Percentiles rank a stretch among this genome's conserved stretches.
These are phyloP conservation scores for Eucalyptus lansdowneana DNA, from an alignment of 345 rosid species.

Conservation along the genomic window DNA sequence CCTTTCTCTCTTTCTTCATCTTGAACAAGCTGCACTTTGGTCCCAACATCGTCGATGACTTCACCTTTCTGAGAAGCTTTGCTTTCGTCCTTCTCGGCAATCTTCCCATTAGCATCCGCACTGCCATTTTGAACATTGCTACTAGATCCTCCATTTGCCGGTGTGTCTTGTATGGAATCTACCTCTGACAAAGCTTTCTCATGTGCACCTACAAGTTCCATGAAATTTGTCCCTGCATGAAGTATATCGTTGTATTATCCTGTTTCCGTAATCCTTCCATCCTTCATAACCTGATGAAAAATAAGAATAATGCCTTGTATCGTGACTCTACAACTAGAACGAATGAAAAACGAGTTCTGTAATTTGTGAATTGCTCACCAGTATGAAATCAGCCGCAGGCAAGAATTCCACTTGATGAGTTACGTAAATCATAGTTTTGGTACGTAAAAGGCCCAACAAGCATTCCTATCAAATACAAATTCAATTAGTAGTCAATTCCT, in stretches of 20 bases:
- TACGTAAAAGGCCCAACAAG: constrained; percentile 27
- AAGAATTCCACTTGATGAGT: constrained; percentile 85
- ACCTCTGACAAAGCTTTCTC: constrained; percentile 43
- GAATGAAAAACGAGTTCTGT: neutral
- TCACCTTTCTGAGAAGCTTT: neutral
- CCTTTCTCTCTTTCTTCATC: constrained; percentile 92
- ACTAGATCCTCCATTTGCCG: neutral
- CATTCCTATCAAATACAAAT: constrained; percentile 19
- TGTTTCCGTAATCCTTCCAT: constrained; percentile 54
- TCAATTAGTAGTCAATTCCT: neutral
- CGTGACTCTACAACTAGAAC: neutral
- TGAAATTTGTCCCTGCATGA: constrained; percentile 43
- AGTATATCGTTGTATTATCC: constrained; percentile 62
- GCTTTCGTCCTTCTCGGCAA: neutral
- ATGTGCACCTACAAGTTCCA: constrained; percentile 78
- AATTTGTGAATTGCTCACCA: constrained; percentile 18
- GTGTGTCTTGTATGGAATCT: constrained; percentile 13
- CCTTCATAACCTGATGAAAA: constrained; percentile 63
- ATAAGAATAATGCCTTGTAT: neutral
- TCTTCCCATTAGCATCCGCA: neutral
- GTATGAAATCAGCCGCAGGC: constrained; percentile 50
- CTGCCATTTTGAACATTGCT: neutral
- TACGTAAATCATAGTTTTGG: constrained; percentile 59
- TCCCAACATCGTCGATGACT: constrained; percentile 3
- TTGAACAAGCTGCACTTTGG: constrained; percentile 60